Conservation (phyloP, 306 rosid species). For the Trichosanthes truncata region DNA sequence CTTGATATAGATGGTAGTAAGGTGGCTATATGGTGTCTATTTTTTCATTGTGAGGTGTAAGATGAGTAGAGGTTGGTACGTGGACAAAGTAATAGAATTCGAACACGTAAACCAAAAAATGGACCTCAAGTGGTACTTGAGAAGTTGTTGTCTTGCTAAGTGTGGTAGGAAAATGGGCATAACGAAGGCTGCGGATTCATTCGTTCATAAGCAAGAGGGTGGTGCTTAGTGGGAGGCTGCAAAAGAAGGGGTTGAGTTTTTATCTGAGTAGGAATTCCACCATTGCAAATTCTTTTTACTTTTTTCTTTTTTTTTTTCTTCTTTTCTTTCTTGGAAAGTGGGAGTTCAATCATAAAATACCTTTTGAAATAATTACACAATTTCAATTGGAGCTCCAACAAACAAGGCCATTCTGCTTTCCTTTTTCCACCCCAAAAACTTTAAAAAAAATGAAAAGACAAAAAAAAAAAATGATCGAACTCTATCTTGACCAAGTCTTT, state of each 20-base stretch:
- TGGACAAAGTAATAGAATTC: neutral
- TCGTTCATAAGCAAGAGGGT: conserved; percentile 6
- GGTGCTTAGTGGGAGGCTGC: conserved; percentile 15
- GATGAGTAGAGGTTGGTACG: neutral
- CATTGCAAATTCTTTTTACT: neutral
- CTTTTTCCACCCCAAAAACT: neutral
- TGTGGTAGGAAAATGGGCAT: conserved; percentile 3
- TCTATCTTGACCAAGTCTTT: neutral
- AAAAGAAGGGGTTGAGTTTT: conserved; percentile 12
- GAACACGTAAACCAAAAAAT: neutral
- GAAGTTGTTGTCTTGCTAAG: conserved; percentile 1
- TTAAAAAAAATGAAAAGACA: neutral
- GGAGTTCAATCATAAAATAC: conserved; percentile 22
- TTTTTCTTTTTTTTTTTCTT: too few species aligned
- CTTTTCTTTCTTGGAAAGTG: conserved; percentile 3
- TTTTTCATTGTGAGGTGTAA: too few species aligned
- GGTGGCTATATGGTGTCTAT: neutral
- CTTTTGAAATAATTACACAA: conserved; percentile 18
- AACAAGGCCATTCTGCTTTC: conserved; percentile 14
- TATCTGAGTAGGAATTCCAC: conserved; percentile 50
- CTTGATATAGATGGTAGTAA: neutral
- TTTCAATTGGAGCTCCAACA: conserved; percentile 23
- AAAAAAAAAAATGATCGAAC: neutral
- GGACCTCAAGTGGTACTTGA: neutral
- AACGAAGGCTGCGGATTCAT: conserved; percentile 7